A percentile compares a stretch with the other conserved stretches of the same genome.
Evolutionary conservation across 179 eudicot genomes (phyloP).

Genomic region (Gypsophila paniculata): DNA sequence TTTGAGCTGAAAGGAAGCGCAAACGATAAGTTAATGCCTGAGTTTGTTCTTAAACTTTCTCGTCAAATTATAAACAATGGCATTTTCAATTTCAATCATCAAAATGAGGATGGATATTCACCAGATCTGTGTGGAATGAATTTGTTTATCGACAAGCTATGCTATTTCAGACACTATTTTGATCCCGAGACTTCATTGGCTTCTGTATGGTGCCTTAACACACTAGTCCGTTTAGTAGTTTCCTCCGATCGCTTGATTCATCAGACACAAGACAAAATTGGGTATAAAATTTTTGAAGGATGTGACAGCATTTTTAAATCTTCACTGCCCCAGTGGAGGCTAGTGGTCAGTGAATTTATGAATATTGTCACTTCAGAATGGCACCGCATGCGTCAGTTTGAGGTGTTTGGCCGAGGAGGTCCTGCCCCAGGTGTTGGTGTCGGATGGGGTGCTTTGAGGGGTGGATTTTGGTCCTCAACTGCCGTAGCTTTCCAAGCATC

Average conservation of each 20-base stretch:
- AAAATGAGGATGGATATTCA: slow-evolving; percentile 22
- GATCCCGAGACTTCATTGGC: slow-evolving; percentile 57
- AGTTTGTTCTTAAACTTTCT: slow-evolving; percentile 62
- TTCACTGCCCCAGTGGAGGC: slow-evolving; percentile 40
- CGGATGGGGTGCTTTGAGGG: slow-evolving; percentile 11
- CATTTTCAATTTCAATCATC: slow-evolving; percentile 35
- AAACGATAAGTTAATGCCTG: slow-evolving; percentile 50
- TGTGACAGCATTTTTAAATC: slow-evolving; percentile 47
- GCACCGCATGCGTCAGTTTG: slow-evolving; percentile 43
- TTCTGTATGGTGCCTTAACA: slow-evolving; percentile 60
- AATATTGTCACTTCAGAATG: slow-evolving; percentile 44
- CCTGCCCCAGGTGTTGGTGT: slow-evolving; percentile 34
- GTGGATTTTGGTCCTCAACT: slow-evolving; percentile 5
- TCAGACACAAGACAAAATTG: slow-evolving; percentile 33
- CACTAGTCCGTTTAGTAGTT: slow-evolving; percentile 43
- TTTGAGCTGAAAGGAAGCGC: slow-evolving; percentile 27
- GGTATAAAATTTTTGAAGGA: slow-evolving; percentile 22
- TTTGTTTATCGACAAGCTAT: slow-evolving; percentile 47
- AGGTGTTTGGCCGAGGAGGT: slow-evolving; percentile 84
- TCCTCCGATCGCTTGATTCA: slow-evolving; percentile 57
- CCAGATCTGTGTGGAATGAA: slow-evolving; percentile 17
- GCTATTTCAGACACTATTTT: slow-evolving; percentile 45
- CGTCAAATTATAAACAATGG: slow-evolving; percentile 43
- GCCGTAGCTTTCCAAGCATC: slow-evolving; percentile 1
- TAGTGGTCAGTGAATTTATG: slow-evolving; percentile 41